These are phyloP conservation scores for Lentinus brumalis DNA, from an alignment of 768 basidiomycete genomes.

Conservation along the genomic window DNA sequence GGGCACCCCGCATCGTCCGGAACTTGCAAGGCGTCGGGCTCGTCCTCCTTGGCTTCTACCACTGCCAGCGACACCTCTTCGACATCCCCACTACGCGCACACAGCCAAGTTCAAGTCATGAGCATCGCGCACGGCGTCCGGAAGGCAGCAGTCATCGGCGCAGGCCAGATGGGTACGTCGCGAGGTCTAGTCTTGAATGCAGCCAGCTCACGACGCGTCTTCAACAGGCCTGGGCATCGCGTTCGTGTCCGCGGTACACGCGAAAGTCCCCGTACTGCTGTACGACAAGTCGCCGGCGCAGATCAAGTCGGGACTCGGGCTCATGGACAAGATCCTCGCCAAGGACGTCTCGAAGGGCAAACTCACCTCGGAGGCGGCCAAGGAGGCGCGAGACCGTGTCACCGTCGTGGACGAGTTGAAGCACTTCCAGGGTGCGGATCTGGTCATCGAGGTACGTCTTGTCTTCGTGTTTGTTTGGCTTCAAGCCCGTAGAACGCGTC, in stretches of 20 bases:
- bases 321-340: slow-evolving; percentile 81
- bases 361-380: slow-evolving; percentile 66
- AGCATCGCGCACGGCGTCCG: slow-evolving; percentile 72
- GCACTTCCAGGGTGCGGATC: slow-evolving; percentile 77
- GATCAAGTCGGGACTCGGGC: slow-evolving; percentile 66
- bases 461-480: neutral
- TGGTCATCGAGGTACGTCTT: slow-evolving; percentile 80
- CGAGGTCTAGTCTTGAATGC: neutral
- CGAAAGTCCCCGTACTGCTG: slow-evolving; percentile 83
- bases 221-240: slow-evolving; percentile 84
- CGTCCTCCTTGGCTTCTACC: neutral
- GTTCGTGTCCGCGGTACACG: slow-evolving; percentile 81
- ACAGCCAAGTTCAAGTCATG: slow-evolving; percentile 34
- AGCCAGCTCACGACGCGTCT: neutral
- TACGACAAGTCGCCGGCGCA: slow-evolving; percentile 79
- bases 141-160: slow-evolving; percentile 76
- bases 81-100: neutral
- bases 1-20: slow-evolving; percentile 1
- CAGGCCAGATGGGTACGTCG: slow-evolving; percentile 69
- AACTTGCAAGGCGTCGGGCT: neutral
- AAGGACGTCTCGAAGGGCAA: slow-evolving; percentile 89
- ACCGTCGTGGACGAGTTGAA: slow-evolving; percentile 55
- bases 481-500: too few relatives aligned
- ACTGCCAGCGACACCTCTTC: neutral
- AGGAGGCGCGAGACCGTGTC: slow-evolving; percentile 71